Evolutionary conservation across 148 eudicot genomes (phyloP), one percentile per base, ranked within the genome.

Genomic region (Arbutus unedo): DNA sequence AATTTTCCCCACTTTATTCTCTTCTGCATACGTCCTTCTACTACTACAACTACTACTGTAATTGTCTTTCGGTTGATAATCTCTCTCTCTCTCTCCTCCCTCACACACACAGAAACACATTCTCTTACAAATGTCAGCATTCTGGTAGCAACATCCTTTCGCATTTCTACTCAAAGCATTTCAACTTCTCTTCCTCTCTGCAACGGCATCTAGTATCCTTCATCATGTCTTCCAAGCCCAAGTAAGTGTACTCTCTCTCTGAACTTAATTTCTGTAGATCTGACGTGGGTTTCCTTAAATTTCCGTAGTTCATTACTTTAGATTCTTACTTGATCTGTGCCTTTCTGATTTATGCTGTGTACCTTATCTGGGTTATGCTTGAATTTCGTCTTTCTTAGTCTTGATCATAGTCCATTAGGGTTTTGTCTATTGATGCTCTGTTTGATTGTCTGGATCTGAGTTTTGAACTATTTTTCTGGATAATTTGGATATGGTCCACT

Each of bases 171-270:
- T 25, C 80, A 31, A 31, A 38, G 1, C 84, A 44, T 31, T 23
- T 13, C 53, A 14, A 21, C 71, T 38, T 25, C 67, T 21, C 31
- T 47, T 54, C 16, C 66, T 53, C 49, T 66, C 44, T 18, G 51
- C 82, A 79, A 73, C 79, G 48, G 10, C 48, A 8, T 8, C 38
- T 19, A 4, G 50, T 56, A 31, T 41, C 73, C 44, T 11, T 1
- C 84, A 83, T 19, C 88, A 93, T 95, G 98, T 89, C 98, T 90
- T 84, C 97, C 54, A 93, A 90, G 83, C 73, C 93, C 90, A 95
- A 95, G 98, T 95, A 87, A 95, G 89, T 82, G 15, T 49, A 21
- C 80, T 64, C 16, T 49, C 54, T 15, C 51, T 57, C 54, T 78
- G 38, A 51, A 5, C 50, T 72, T 25, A 79, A 5, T 85, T 49